These are phyloP conservation scores for Tetrahymena thermophila DNA, from an alignment of 73 alveolate species.

Conservation along the genomic window DNA sequence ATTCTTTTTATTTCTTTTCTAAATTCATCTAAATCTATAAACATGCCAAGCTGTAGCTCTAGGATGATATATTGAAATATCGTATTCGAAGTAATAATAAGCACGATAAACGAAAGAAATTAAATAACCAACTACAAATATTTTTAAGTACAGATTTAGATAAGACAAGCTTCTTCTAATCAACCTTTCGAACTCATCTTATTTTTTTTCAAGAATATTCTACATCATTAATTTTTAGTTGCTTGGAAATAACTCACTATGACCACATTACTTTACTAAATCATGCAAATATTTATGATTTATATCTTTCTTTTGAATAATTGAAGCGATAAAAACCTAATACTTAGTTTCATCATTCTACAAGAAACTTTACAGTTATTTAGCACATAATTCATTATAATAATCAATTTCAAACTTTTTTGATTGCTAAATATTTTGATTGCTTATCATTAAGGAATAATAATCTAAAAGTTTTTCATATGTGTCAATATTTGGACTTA, in stretches of 20 bases:
- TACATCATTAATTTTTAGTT: not conserved
- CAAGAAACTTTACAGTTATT: not conserved
- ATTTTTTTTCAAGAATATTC: not conserved
- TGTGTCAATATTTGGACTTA: not conserved
- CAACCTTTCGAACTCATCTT: not conserved
- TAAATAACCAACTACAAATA: not conserved
- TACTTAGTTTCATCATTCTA: not conserved
- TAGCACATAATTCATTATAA: not conserved
- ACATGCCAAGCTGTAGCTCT: constrained; percentile 2
- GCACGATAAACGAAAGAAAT: not conserved
- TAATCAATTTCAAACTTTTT: not conserved
- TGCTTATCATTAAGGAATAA: not conserved
- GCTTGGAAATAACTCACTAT: not conserved
- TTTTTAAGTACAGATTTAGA: not conserved
- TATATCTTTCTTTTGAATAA: not conserved
- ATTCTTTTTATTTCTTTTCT: not conserved
- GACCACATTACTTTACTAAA: not conserved
- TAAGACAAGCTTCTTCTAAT: not conserved
- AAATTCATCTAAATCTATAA: not conserved
- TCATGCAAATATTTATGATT: not conserved
- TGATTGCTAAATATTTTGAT: not conserved
- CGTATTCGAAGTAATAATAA: not conserved
- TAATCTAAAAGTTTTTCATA: not conserved
- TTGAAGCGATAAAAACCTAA: not conserved
- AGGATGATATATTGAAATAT: not conserved